Percentiles rank a stretch among this genome's conserved stretches.
Evolutionary conservation across 208 protist genomes (phyloP).

Genomic region (Phytomonas sp.): DNA sequence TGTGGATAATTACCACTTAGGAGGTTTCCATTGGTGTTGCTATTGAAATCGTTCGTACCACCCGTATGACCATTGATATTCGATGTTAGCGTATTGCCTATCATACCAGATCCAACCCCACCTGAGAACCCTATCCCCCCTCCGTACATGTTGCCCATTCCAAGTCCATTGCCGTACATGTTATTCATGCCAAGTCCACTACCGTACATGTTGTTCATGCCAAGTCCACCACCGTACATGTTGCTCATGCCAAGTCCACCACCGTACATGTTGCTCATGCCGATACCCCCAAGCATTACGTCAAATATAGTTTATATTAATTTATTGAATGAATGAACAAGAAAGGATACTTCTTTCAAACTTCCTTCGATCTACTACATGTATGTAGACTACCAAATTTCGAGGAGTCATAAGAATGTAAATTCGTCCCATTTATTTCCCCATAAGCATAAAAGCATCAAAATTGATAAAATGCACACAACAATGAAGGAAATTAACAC

Average conservation of each 20-base stretch:
- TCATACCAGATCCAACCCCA: slow-evolving; percentile 13
- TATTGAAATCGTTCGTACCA: slow-evolving; percentile 12
- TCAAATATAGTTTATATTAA: slow-evolving; percentile 8
- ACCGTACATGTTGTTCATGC: slow-evolving; percentile 20
- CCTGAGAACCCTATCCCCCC: slow-evolving; percentile 13
- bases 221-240: slow-evolving; percentile 25
- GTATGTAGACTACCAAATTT: slow-evolving; percentile 8
- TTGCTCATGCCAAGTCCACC: slow-evolving; percentile 25
- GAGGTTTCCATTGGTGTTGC: slow-evolving; percentile 15
- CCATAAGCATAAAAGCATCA: not conserved
- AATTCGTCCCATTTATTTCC: slow-evolving; percentile 1
- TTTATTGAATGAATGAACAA: slow-evolving; percentile 8
- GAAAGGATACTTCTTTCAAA: not conserved
- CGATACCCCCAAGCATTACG: slow-evolving; percentile 18
- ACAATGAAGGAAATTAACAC: not conserved
- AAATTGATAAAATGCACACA: not conserved
- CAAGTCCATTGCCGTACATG: slow-evolving; percentile 1
- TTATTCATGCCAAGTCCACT: slow-evolving; percentile 12
- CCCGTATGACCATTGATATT: slow-evolving; percentile 14
- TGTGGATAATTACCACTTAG: slow-evolving; percentile 8
- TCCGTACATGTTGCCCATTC: slow-evolving; percentile 8
- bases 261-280: slow-evolving; percentile 32
- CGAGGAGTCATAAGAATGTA: slow-evolving; percentile 5
- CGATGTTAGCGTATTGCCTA: slow-evolving; percentile 3
- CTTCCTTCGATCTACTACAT: not conserved